Base-by-base conservation (phyloP, 345 rosid species). In the Citrus inodora region DNA sequence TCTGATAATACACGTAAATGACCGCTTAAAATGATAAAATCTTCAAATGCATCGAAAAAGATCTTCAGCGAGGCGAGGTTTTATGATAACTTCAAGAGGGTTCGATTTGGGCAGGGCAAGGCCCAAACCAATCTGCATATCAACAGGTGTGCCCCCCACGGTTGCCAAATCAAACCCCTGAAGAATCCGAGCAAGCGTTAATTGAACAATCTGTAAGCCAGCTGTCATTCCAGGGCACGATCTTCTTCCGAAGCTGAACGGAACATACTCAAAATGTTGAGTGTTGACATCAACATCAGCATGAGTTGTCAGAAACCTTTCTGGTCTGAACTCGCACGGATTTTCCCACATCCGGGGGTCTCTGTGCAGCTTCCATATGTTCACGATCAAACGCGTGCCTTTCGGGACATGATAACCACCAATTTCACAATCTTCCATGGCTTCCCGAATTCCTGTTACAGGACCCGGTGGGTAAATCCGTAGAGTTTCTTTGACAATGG, bases 331-430 rank as follows among this genome's bases (percentile, higher is more conserved):
- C 28, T 32, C 61, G 7, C 60, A 9, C 0, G 92, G 85, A 62
- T 89, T 77, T 14, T 75, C 28, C 92, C 92, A 89, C 1, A 83
- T 38, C 35, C 80, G 71, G 0, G 90, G 91, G 78, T 91, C 94
- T 22, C 89, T 80, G 3, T 91, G 94, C 65, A 91, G 76, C 83
- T 89, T 89, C 91, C 90, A 86, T 4, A 91, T 80, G 86, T 91
- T 89, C 28, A 85, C 73, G 4, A 91, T 73, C 55, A 91, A 24
- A 28, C 87, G 86, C 5, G 92, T 78, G 70, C 91, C 92, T 80
- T 86, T 91, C 3, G 82, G 79, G 63, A 89, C 78, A 38, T 63
- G 73, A 64, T 83, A 89, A 5, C 85, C 88, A n/a, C 78, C 83
- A 9, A 91, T 67, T 46, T 51, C 17, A 61, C 92, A 88, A 71